Percentiles rank a stretch among this genome's conserved stretches.
These are phyloP conservation scores for Phaeotremella skinneri DNA, from an alignment of 768 basidiomycete genomes.

Conservation along the genomic window DNA sequence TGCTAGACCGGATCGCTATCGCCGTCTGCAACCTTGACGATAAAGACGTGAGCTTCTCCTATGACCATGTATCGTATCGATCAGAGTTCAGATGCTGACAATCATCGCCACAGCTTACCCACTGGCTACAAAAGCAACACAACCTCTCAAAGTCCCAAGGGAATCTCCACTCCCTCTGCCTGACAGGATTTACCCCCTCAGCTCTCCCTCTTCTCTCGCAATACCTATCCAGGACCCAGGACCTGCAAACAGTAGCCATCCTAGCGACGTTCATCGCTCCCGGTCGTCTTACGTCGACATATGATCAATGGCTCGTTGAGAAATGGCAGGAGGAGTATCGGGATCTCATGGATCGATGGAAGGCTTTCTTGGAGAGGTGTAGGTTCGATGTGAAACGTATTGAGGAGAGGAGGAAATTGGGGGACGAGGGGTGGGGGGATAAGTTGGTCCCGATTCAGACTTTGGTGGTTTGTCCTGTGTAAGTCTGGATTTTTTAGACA, in stretches of 20 bases:
- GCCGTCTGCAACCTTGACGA: slow-evolving; percentile 45
- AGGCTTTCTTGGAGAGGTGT: slow-evolving; percentile 35
- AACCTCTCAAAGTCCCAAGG: slow-evolving; percentile 22
- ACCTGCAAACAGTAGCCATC: slow-evolving; percentile 46
- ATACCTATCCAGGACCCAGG: slow-evolving; percentile 40
- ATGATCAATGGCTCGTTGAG: slow-evolving; percentile 23
- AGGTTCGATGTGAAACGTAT: slow-evolving; percentile 39
- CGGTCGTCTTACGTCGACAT: slow-evolving; percentile 1
- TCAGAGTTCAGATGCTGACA: not conserved
- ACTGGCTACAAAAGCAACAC: slow-evolving; percentile 38
- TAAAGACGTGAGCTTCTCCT: slow-evolving; percentile 29
- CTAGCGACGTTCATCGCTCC: slow-evolving; percentile 34
- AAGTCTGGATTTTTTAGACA: slow-evolving; percentile 9
- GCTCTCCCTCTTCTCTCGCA: slow-evolving; percentile 32
- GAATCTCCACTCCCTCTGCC: slow-evolving; percentile 28
- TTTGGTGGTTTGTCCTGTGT: slow-evolving; percentile 42
- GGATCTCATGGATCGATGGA: slow-evolving; percentile 47
- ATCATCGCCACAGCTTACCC: slow-evolving; percentile 21
- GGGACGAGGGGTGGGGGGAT: slow-evolving; percentile 23
- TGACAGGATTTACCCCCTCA: slow-evolving; percentile 41
- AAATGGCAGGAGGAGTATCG: slow-evolving; percentile 47
- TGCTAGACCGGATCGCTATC: slow-evolving; percentile 44
- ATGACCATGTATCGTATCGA: not conserved
- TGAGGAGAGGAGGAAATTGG: slow-evolving; percentile 21
- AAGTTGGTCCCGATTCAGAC: slow-evolving; percentile 17